phyloP scores from a whole-genome alignment of 2,329 filamentous ascomycete species.

The Rutstroemia sp. region DNA sequence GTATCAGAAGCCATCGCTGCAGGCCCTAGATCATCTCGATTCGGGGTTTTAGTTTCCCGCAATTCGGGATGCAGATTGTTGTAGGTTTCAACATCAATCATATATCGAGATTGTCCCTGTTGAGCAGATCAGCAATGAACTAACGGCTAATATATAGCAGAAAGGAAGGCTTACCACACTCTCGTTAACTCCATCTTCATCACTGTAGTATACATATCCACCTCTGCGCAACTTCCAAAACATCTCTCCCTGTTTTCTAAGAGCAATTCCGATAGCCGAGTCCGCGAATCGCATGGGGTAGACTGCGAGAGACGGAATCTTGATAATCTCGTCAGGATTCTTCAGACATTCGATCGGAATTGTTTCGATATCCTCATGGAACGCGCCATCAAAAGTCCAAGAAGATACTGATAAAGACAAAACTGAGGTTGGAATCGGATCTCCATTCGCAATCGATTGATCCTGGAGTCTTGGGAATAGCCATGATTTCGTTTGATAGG shows the following conservation, averaged over 20 bases:
- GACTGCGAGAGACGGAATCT: conserved; percentile 1
- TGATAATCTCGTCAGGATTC: conserved; percentile 1
- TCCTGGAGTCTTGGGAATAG: neutral
- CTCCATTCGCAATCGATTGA: neutral
- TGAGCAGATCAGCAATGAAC: neutral
- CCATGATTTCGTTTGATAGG: conserved; percentile 6
- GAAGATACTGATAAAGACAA: conserved; percentile 4
- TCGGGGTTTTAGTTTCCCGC: neutral
- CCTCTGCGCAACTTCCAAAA: conserved; percentile 8
- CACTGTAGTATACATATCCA: conserved; percentile 5
- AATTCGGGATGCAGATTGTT: neutral
- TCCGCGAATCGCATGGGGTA: conserved; percentile 7
- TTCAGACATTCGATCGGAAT: conserved; percentile 4
- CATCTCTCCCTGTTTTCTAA: conserved; percentile 9
- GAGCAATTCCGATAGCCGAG: neutral
- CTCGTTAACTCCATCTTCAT: neutral
- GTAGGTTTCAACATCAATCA: conserved; percentile 7
- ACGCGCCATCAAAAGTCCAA: conserved; percentile 6
- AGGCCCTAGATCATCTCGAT: conserved; percentile 4
- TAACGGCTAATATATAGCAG: neutral
- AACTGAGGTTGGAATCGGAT: neutral
- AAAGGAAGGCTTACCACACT: neutral
- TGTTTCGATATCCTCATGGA: neutral
- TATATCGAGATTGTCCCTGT: conserved; percentile 8
- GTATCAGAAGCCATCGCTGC: conserved; percentile 1